Evolutionary conservation across 2,329 filamentous ascomycete genomes (phyloP), one percentile per base, ranked within the genome.

Genomic region (Alternaria dauci): DNA sequence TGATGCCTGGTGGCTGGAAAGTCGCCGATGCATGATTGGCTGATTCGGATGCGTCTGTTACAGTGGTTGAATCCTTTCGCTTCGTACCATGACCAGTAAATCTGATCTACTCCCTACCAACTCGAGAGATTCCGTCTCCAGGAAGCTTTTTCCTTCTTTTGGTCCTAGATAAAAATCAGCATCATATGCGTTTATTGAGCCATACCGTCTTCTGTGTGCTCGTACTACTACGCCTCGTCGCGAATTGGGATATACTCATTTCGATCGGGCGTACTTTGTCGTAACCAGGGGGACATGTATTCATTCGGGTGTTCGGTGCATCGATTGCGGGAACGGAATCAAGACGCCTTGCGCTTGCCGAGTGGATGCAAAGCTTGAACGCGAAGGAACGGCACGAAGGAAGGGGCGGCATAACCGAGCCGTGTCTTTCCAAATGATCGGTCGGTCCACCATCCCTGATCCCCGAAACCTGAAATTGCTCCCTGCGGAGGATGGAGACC

Each of bases 1-100:
- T 72, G 16, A 66, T 71, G 58, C 62, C 65, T 16, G 68, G 68
- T 16, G 70, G 69, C 1, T 72, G 65, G 61, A 71, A 72, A 30
- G 63, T 72, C 1, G 60, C 47, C 0, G n/a, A 67, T 18, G 60
- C 55, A 16, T 58, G 20, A 46, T 36, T 6, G 12, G 16, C 9
- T 2, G 4, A 5, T n/a, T 8, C 11, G 3, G 12, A 1, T n/a
- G 14, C 16, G 14, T 0, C 11, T 0, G 0, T 30, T 30, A 30
- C 28, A 30, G 28, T 6, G n/a, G 8, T 20, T 39, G 11, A n/a
- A 5, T 39, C 9, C n/a, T 39, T n/a, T 39, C 0, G 38, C 38
- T 30, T n/a, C 16, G 34, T 5, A 16, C 2, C 6, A 14, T 16
- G 14, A 3, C 6, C 14, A 16, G 6, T 0, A 18, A n/a, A 46